A percentile compares a stretch with the other conserved stretches of the same genome.
These are phyloP conservation scores for Plectosphaerella cucumerina DNA, from an alignment of 2,329 filamentous ascomycete genomes.

Conservation along the genomic window DNA sequence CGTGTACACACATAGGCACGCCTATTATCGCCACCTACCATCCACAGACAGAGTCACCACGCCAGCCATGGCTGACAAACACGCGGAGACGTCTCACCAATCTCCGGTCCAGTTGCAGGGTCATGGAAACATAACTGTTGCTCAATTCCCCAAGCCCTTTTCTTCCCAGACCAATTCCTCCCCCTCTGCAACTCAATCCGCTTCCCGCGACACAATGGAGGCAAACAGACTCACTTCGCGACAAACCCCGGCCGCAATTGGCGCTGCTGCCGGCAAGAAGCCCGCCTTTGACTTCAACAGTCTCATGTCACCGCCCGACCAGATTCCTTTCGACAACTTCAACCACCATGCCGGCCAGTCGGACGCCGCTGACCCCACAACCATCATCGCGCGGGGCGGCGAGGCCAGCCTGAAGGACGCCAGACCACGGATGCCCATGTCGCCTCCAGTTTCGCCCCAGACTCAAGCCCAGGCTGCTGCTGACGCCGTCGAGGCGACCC, in stretches of 20 bases:
- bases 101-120: not conserved
- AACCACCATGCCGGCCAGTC: slow-evolving; percentile 16
- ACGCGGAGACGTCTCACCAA: not conserved
- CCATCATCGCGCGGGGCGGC: not conserved
- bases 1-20: not conserved
- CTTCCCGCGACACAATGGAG: slow-evolving; percentile 17
- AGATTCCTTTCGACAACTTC: slow-evolving; percentile 50
- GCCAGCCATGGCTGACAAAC: slow-evolving; percentile 13
- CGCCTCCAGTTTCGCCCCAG: slow-evolving; percentile 55
- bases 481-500: slow-evolving; percentile 23
- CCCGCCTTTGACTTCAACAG: slow-evolving; percentile 42
- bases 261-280: slow-evolving; percentile 28
- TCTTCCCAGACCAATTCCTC: not conserved
- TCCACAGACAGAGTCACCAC: slow-evolving; percentile 1
- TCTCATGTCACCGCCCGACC: slow-evolving; percentile 60
- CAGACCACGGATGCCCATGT: slow-evolving; percentile 39
- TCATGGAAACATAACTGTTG: not conserved
- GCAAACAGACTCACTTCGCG: slow-evolving; percentile 8
- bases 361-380: not conserved
- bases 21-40: slow-evolving; percentile 9
- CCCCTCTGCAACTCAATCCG: not conserved
- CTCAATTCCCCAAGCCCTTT: not conserved
- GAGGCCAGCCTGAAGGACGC: slow-evolving; percentile 10
- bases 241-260: not conserved
- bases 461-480: slow-evolving; percentile 35